A percentile compares a stretch with the other conserved stretches of the same genome.
phyloP scores from a whole-genome alignment of 305 asterid species.

The Coffea humblotiana region DNA sequence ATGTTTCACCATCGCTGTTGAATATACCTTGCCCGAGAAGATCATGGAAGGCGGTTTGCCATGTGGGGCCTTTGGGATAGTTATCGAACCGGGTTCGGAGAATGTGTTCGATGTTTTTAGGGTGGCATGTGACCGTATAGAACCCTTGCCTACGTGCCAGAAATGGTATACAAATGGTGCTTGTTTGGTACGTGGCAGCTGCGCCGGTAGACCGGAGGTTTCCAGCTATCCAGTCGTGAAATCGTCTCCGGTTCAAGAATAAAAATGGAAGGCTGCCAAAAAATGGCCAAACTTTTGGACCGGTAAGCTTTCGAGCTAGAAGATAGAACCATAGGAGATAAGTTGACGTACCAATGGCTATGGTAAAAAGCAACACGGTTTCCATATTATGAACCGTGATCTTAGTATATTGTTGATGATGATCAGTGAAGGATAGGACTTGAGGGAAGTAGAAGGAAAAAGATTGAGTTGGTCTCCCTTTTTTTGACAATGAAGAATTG shows the following conservation, averaged over 20 bases:
- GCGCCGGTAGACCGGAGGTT: constrained; percentile 51
- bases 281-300: constrained; percentile 65
- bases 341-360: constrained; percentile 36
- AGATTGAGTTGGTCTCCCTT: neutral
- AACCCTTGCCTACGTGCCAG: constrained; percentile 66
- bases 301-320: constrained; percentile 53
- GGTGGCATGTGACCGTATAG: constrained; percentile 76
- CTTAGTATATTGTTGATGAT: neutral
- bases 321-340: constrained; percentile 65
- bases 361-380: constrained; percentile 14
- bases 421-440: neutral
- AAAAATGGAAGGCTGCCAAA: constrained; percentile 67
- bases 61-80: constrained; percentile 59
- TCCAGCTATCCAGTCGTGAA: constrained; percentile 76
- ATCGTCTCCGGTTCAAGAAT: constrained; percentile 50
- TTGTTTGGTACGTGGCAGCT: constrained; percentile 68
- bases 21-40: constrained; percentile 77
- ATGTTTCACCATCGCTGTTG: constrained; percentile 76
- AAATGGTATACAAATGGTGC: constrained; percentile 65
- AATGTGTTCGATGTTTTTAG: constrained; percentile 73
- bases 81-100: constrained; percentile 79
- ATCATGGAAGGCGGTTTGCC: constrained; percentile 76
- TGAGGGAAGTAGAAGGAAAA: neutral
- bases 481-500: neutral
- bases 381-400: constrained; percentile 18